These are phyloP conservation scores for Talaromyces rugulosus DNA, from an alignment of 2,329 filamentous ascomycete species.

Conservation along the genomic window DNA sequence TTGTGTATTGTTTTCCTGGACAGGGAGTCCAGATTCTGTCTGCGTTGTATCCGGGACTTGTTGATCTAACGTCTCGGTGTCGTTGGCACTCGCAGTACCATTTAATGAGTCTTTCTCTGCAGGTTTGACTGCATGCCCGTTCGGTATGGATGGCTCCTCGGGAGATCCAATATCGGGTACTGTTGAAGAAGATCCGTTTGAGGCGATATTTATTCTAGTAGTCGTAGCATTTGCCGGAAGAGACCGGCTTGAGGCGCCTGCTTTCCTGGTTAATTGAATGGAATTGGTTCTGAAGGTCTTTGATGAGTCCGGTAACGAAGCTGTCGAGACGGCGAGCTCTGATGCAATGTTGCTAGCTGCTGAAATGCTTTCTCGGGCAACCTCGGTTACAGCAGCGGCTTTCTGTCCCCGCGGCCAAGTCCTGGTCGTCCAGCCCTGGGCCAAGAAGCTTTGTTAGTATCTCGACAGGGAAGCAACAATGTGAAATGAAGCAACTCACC, in stretches of 20 bases:
- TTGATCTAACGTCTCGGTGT: neutral
- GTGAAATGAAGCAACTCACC: constrained; percentile 22
- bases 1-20: constrained; percentile 10
- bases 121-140: constrained; percentile 14
- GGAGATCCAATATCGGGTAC: constrained; percentile 16
- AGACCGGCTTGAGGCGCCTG: constrained; percentile 38
- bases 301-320: constrained; percentile 22
- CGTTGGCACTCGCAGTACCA: neutral
- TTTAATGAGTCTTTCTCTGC: neutral
- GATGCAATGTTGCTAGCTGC: constrained; percentile 36
- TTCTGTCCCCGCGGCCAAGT: constrained; percentile 45
- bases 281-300: constrained; percentile 30
- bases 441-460: neutral
- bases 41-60: neutral
- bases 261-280: constrained; percentile 40
- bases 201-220: constrained; percentile 43
- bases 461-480: neutral
- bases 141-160: constrained; percentile 15
- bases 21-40: neutral
- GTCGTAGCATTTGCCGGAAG: constrained; percentile 43
- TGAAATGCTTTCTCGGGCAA: constrained; percentile 47
- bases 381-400: constrained; percentile 45
- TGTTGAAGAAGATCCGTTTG: constrained; percentile 33
- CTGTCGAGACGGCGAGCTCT: constrained; percentile 29
- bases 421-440: constrained; percentile 41